phyloP scores from a whole-genome alignment of 1,284 basidiomycete genomes.

The Ustilago trichophora region DNA sequence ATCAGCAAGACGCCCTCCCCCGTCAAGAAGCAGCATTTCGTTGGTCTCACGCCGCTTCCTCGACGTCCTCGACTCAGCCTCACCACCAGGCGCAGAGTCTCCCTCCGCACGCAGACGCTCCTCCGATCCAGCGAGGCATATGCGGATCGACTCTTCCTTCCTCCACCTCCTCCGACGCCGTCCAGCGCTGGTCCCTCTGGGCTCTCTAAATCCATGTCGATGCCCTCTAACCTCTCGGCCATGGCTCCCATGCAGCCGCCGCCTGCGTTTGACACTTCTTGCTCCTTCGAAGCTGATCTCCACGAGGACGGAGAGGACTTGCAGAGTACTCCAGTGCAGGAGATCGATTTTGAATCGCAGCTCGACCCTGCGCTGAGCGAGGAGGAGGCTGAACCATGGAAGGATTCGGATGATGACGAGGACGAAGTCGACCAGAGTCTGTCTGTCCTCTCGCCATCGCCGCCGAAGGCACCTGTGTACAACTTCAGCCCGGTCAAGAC shows the following conservation, averaged over 20 bases:
- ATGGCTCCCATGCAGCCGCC: conserved; percentile 1
- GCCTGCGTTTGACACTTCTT: conserved; percentile 8
- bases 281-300: neutral
- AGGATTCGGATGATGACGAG: conserved; percentile 33
- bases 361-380: conserved; percentile 22
- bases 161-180: conserved; percentile 27
- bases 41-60: conserved; percentile 36
- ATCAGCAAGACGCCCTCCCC: conserved; percentile 45
- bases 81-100: conserved; percentile 36
- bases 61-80: conserved; percentile 43
- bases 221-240: conserved; percentile 32
- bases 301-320: neutral
- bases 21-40: conserved; percentile 38
- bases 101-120: conserved; percentile 46
- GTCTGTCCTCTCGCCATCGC: conserved; percentile 18
- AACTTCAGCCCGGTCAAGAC: conserved; percentile 35
- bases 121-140: conserved; percentile 43
- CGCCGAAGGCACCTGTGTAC: conserved; percentile 6
- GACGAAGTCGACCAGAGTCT: conserved; percentile 47
- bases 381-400: conserved; percentile 17
- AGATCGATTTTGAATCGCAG: conserved; percentile 12
- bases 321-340: neutral
- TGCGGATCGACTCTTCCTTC: conserved; percentile 40
- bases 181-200: conserved; percentile 1
- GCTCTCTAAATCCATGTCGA: conserved; percentile 40